These are phyloP conservation scores for Microdochium trichocladiopsis DNA, from an alignment of 2,329 filamentous ascomycete species.

Conservation along the genomic window DNA sequence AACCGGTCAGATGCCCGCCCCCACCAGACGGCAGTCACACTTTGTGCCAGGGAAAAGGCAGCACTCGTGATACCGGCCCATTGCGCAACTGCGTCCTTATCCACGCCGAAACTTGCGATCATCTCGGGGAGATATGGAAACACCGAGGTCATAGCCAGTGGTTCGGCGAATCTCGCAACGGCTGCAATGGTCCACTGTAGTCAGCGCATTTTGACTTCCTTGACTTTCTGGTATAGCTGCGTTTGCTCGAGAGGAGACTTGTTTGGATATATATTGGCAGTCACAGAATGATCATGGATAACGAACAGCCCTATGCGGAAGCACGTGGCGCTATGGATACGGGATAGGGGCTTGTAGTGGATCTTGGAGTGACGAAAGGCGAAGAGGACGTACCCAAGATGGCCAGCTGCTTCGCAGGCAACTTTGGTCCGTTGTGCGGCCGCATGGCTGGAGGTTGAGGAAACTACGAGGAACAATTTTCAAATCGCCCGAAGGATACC, in stretches of 20 bases:
- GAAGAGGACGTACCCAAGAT: slow-evolving; percentile 59
- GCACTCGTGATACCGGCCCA: slow-evolving; percentile 74
- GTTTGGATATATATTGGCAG: too few species aligned
- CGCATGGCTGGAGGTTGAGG: slow-evolving; percentile 4
- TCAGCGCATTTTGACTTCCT: too few species aligned
- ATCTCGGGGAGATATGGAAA: slow-evolving; percentile 71
- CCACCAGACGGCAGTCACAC: slow-evolving; percentile 66
- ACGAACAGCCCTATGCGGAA: too few species aligned
- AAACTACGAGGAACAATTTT: too few species aligned
- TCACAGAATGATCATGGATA: too few species aligned
- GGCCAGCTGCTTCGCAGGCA: slow-evolving; percentile 69
- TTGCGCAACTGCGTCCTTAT: slow-evolving; percentile 65
- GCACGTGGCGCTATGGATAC: slow-evolving; percentile 6
- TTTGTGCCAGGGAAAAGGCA: slow-evolving; percentile 66
- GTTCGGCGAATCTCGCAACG: slow-evolving; percentile 73
- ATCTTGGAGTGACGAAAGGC: too few species aligned
- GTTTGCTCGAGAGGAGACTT: too few species aligned
- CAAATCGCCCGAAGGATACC: too few species aligned
- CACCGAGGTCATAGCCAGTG: slow-evolving; percentile 64
- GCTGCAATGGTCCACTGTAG: slow-evolving; percentile 34
- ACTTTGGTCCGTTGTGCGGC: slow-evolving; percentile 40
- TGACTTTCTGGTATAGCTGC: too few species aligned
- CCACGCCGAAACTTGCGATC: slow-evolving; percentile 71
- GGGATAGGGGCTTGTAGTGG: too few species aligned
- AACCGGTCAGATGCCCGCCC: slow-evolving; percentile 69